These are phyloP conservation scores for Pythium phragmitis DNA, from an alignment of 352 stramenopile genomes.

Conservation along the genomic window DNA sequence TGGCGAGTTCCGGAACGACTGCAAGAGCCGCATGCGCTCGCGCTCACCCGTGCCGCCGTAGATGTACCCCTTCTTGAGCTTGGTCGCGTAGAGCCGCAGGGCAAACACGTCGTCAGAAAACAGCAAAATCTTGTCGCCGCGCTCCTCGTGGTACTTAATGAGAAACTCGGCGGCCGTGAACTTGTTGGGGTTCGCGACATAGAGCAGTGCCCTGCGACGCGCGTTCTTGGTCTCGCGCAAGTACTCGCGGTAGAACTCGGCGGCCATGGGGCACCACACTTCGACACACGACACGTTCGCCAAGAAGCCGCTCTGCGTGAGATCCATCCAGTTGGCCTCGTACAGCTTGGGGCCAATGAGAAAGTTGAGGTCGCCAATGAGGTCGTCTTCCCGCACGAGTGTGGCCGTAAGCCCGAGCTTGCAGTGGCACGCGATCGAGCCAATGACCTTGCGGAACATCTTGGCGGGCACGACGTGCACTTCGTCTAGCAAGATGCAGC, in stretches of 20 bases:
- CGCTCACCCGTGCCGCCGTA: slow-evolving; percentile 96
- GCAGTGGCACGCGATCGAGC: slow-evolving; percentile 95
- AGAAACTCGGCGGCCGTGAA: slow-evolving; percentile 95
- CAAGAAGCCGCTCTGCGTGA: slow-evolving; percentile 96
- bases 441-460: slow-evolving; percentile 97
- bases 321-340: slow-evolving; percentile 99
- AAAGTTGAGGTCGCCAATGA: slow-evolving; percentile 99
- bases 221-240: slow-evolving; percentile 85
- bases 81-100: slow-evolving; percentile 93
- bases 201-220: slow-evolving; percentile 93
- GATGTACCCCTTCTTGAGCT: slow-evolving; percentile 92
- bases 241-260: slow-evolving; percentile 96
- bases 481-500: slow-evolving; percentile 96
- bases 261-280: slow-evolving; percentile 99
- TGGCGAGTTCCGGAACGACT: slow-evolving; percentile 83
- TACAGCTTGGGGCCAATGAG: slow-evolving; percentile 97
- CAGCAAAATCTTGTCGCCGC: slow-evolving; percentile 98
- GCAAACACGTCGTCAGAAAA: slow-evolving; percentile 99
- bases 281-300: slow-evolving; percentile 98
- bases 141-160: slow-evolving; percentile 96
- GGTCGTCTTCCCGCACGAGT: slow-evolving; percentile 98
- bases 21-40: slow-evolving; percentile 85
- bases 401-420: slow-evolving; percentile 99
- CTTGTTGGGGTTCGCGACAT: slow-evolving; percentile 99
- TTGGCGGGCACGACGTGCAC: slow-evolving; percentile 98